Evolutionary conservation across 768 basidiomycete genomes (phyloP).

Genomic region (Gelatoporia subvermispora): DNA sequence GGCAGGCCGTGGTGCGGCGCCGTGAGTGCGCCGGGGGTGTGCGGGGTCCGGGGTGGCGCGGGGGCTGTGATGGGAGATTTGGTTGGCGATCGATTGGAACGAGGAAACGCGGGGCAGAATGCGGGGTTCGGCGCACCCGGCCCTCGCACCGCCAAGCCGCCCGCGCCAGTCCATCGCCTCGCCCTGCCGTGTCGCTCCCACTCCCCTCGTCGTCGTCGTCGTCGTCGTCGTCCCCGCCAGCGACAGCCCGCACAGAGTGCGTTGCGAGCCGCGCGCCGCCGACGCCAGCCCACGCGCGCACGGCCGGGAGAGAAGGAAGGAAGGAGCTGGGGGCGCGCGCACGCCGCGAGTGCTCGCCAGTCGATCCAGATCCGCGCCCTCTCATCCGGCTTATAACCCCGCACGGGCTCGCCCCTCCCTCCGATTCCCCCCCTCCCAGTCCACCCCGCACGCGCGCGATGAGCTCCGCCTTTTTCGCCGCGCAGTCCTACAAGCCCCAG

Average conservation of each 20-base stretch:
- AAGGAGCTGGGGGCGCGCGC: not conserved
- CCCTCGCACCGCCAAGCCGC: too few species aligned
- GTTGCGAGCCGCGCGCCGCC: not conserved
- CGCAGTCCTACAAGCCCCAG: conserved; percentile 45
- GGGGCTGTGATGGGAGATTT: not conserved
- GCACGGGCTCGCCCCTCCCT: not conserved
- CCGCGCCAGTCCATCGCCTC: too few species aligned
- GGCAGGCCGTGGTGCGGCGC: not conserved
- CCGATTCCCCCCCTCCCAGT: not conserved
- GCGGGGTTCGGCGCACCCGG: not conserved
- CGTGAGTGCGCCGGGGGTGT: not conserved
- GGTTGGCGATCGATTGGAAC: too few species aligned
- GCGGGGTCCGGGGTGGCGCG: conserved; percentile 1
- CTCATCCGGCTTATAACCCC: not conserved
- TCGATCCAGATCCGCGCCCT: too few species aligned
- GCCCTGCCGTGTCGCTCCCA: too few species aligned
- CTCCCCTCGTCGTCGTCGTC: too few species aligned
- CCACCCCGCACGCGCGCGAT: conserved; percentile 6
- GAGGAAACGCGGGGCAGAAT: conserved; percentile 6
- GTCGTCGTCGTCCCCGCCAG: not conserved
- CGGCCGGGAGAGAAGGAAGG: not conserved
- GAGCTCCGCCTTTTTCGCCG: conserved; percentile 20
- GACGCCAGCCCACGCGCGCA: not conserved
- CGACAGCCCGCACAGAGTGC: not conserved
- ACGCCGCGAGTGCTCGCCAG: not conserved